phyloP scores from a whole-genome alignment of 2,329 filamentous ascomycete genomes.

The Metarhizium sp. region DNA sequence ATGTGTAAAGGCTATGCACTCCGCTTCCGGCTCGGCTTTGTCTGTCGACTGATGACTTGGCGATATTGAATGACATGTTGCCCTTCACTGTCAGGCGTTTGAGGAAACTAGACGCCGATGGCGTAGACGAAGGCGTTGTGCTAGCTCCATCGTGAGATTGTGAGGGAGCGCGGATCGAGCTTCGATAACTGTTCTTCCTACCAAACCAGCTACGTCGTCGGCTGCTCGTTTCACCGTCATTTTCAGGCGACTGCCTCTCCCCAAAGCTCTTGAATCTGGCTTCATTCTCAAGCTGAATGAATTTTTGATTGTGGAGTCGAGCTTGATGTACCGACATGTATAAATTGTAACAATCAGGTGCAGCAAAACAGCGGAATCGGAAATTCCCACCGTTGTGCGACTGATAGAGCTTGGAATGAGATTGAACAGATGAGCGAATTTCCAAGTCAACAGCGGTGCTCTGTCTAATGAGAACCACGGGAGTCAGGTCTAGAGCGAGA shows the following conservation, averaged over 20 bases:
- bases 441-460: constrained; percentile 92
- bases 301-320: constrained; percentile 86
- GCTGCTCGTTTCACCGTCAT: constrained; percentile 36
- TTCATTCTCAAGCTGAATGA: constrained; percentile 58
- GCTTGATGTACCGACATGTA: constrained; percentile 83
- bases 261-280: constrained; percentile 65
- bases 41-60: constrained; percentile 63
- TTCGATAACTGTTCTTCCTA: constrained; percentile 55
- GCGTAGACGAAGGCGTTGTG: constrained; percentile 45
- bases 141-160: constrained; percentile 68
- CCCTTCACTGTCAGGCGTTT: constrained; percentile 64
- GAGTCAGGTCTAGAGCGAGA: constrained; percentile 76
- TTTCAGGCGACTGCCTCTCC: constrained; percentile 39
- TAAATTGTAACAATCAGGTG: constrained; percentile 69
- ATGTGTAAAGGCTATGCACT: constrained; percentile 52
- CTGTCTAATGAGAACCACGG: constrained; percentile 79
- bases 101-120: constrained; percentile 73
- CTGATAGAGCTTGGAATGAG: constrained; percentile 58
- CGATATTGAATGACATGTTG: constrained; percentile 69
- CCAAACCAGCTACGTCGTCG: constrained; percentile 49
- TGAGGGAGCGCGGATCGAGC: constrained; percentile 50
- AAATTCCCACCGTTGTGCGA: constrained; percentile 61
- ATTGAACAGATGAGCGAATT: constrained; percentile 75
- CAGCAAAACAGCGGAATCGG: constrained; percentile 76
- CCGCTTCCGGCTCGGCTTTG: constrained; percentile 39